A percentile compares a stretch with the other conserved stretches of the same genome.
Conservation (phyloP, 2,329 filamentous ascomycete species). For the Pseudocercospora pini-densiflorae region DNA sequence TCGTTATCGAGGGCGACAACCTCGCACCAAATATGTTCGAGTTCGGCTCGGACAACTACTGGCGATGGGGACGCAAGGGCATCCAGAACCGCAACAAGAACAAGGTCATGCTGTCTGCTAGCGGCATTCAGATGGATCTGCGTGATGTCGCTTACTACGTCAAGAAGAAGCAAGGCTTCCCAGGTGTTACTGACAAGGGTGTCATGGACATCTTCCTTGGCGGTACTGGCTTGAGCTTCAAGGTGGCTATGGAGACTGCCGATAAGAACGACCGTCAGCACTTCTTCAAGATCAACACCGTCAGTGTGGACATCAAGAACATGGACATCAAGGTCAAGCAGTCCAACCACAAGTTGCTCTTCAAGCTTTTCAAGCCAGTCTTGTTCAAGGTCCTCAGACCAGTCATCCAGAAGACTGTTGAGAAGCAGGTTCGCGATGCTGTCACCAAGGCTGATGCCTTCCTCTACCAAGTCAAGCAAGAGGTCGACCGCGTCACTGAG, state of each 20-base stretch:
- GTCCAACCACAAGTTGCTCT: slow-evolving; percentile 93
- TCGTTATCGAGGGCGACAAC: slow-evolving; percentile 95
- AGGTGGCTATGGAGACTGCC: slow-evolving; percentile 82
- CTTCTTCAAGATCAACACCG: slow-evolving; percentile 94
- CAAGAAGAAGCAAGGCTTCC: slow-evolving; percentile 94
- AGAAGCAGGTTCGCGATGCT: slow-evolving; percentile 85
- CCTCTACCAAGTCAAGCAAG: slow-evolving; percentile 77
- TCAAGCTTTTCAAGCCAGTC: slow-evolving; percentile 83
- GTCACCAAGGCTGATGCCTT: slow-evolving; percentile 75
- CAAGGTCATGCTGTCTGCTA: slow-evolving; percentile 81
- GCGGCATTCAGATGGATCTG: slow-evolving; percentile 91
- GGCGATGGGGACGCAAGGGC: slow-evolving; percentile 91
- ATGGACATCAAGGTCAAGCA: slow-evolving; percentile 80
- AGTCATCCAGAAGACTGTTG: slow-evolving; percentile 81
- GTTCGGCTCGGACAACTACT: slow-evolving; percentile 89
- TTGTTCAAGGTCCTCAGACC: slow-evolving; percentile 83
- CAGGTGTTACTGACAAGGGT: slow-evolving; percentile 82
- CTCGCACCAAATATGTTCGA: slow-evolving; percentile 92
- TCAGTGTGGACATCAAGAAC: slow-evolving; percentile 42
- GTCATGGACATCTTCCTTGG: slow-evolving; percentile 86
- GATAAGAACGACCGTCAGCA: slow-evolving; percentile 75
- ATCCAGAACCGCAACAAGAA: slow-evolving; percentile 81
- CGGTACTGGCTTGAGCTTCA: slow-evolving; percentile 88
- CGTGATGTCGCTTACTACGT: slow-evolving; percentile 89
- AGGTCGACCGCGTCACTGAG: slow-evolving; percentile 74